Percentiles rank a stretch among this genome's conserved stretches.
Conservation (phyloP, 257 asterid genomes). For the Fraxinus americana region DNA sequence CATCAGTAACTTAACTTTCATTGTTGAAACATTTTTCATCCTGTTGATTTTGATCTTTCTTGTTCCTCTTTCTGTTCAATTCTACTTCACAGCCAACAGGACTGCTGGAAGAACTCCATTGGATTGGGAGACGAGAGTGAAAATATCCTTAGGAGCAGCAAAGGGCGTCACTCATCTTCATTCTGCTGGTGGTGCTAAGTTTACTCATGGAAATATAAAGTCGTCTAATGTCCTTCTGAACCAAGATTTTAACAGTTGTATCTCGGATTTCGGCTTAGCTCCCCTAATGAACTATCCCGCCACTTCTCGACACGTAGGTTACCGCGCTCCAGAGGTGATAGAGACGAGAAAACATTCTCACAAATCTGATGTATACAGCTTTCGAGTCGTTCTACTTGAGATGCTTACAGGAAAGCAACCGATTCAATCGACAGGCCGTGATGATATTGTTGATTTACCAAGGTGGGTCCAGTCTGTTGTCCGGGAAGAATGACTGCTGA, state of each 20-base stretch:
- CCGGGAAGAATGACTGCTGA: constrained; percentile 96
- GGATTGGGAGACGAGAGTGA: constrained; percentile 86
- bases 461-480: constrained; percentile 98
- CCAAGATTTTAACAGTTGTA: constrained; percentile 67
- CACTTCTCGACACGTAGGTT: constrained; percentile 70
- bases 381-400: constrained; percentile 86
- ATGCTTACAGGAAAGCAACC: constrained; percentile 94
- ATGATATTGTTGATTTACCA: constrained; percentile 80
- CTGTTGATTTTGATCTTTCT: neutral
- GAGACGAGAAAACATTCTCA: constrained; percentile 76
- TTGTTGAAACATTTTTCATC: neutral
- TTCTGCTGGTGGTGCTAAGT: constrained; percentile 71
- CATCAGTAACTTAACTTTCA: neutral
- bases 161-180: constrained; percentile 78
- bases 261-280: constrained; percentile 79
- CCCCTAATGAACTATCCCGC: constrained; percentile 79
- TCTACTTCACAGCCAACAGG: constrained; percentile 53
- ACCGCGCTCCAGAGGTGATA: constrained; percentile 81
- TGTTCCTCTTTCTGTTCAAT: neutral
- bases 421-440: constrained; percentile 69
- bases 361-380: constrained; percentile 91
- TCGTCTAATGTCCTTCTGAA: constrained; percentile 80
- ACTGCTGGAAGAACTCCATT: constrained; percentile 56
- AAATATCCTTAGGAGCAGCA: constrained; percentile 82
- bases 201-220: constrained; percentile 83